Percentiles rank a stretch among this genome's conserved stretches.
These are phyloP conservation scores for Termitomyces sp. DNA, from an alignment of 1,284 basidiomycete genomes.

Conservation along the genomic window DNA sequence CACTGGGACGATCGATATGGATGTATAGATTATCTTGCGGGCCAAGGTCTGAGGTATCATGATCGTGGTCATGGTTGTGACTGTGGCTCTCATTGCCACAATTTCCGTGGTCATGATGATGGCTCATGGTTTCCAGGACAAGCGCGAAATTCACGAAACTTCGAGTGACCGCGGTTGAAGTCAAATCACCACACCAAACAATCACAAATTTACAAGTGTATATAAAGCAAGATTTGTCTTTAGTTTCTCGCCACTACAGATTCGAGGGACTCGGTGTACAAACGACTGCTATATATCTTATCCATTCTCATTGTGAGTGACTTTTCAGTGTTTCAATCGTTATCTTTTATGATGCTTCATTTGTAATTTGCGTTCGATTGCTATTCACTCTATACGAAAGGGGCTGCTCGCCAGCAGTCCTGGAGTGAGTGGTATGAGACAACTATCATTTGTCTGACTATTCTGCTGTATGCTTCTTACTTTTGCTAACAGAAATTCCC, in stretches of 20 bases:
- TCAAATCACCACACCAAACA: neutral
- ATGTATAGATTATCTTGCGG: slow-evolving; percentile 65
- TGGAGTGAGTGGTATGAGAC: slow-evolving; percentile 69
- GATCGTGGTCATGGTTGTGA: slow-evolving; percentile 50
- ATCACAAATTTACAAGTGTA: neutral
- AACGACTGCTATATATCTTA: neutral
- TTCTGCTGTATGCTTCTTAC: neutral
- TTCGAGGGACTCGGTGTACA: neutral
- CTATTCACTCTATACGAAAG: slow-evolving; percentile 55
- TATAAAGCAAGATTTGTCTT: neutral
- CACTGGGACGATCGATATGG: slow-evolving; percentile 68
- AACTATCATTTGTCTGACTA: slow-evolving; percentile 44
- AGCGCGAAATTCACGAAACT: no score
- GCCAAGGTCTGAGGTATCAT: slow-evolving; percentile 42
- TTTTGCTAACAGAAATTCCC: slow-evolving; percentile 2
- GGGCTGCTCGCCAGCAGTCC: slow-evolving; percentile 69
- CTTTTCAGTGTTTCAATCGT: slow-evolving; percentile 8
- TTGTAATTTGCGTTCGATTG: slow-evolving; percentile 85
- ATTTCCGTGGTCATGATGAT: slow-evolving; percentile 51
- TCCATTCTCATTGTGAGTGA: slow-evolving; percentile 6
- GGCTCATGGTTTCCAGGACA: slow-evolving; percentile 21
- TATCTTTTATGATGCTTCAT: slow-evolving; percentile 46
- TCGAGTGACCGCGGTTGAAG: no score
- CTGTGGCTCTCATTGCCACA: slow-evolving; percentile 55
- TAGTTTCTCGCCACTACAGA: neutral